Evolutionary conservation across 805 yeast genomes (phyloP).

Genomic region (Maudiozyma pseudohumilis): DNA sequence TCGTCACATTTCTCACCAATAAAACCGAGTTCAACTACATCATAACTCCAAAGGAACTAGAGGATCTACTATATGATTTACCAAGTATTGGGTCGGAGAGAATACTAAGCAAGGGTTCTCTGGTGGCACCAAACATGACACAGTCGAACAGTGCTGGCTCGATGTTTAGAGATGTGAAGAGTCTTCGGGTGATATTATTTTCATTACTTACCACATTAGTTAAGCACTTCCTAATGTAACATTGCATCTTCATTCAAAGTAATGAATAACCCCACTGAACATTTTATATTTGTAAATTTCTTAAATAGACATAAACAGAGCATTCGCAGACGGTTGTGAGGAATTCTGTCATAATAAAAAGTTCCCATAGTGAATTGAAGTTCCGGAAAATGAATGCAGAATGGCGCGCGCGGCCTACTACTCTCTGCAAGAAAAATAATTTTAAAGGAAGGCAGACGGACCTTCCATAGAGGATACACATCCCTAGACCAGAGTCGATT

Average conservation of each 20-base stretch:
- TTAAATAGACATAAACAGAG: too few relatives aligned
- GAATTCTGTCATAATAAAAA: too few relatives aligned
- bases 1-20: slow-evolving; percentile 49
- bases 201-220: not conserved
- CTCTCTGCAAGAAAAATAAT: too few relatives aligned
- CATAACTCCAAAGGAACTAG: slow-evolving; percentile 35
- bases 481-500: too few relatives aligned
- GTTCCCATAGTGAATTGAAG: too few relatives aligned
- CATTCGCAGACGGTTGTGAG: too few relatives aligned
- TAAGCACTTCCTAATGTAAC: not conserved
- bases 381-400: too few relatives aligned
- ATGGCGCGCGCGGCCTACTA: too few relatives aligned
- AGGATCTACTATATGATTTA: slow-evolving; percentile 31
- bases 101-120: not conserved
- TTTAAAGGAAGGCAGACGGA: too few relatives aligned
- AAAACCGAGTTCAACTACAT: slow-evolving; percentile 37
- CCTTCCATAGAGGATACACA: too few relatives aligned
- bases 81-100: not conserved
- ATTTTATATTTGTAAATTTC: too few relatives aligned
- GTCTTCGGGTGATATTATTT: not conserved
- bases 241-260: not conserved
- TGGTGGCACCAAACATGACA: slow-evolving; percentile 4
- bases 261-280: too few relatives aligned
- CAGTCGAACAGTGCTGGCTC: not conserved
- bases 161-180: not conserved